Evolutionary conservation across 1,139 yeast species (phyloP), one percentile per base, ranked within the genome.

Genomic region (Candida tropicalis): DNA sequence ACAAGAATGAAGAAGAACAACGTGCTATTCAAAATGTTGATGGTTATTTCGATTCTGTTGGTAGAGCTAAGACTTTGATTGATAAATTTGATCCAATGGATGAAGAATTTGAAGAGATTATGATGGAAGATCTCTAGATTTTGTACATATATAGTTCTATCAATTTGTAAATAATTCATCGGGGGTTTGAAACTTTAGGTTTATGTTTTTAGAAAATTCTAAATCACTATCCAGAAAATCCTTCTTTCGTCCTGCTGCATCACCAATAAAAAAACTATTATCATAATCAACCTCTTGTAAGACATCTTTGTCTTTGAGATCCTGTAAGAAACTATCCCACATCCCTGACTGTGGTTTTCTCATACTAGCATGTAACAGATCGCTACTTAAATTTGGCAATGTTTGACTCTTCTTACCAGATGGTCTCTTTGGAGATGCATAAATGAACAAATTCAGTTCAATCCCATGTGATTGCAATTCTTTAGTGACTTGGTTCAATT

Each of bases 171-270:
- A 65, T 36, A 69, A 72, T 45, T 83, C 82, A 56, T 91, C 97
- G 0, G 98, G 97, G 0, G 81, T 68, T 43, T 65, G 65, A 58
- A 88, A 90, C 29, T 56, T 52, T 2, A 90, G 39, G 0, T 78
- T 77, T 1, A 77, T 57, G 18, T 68, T 73, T 38, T 68, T 54
- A 0, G 98, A 97, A 70, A 91, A 89, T 46, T 49, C 57, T 50
- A 62, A 63, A 60, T 91, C 98, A 42, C 87, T 77, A 54, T 87
- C 91, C 72, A 91, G 86, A 59, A 83, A 84, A 60, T 91, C 98
- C 0, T 57, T 60, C 1, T 60, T 57, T 42, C 98, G 70, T 0
- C 98, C 99, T 6, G 97, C 98, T 0, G 98, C 98, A 67, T 93
- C 99, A 4, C 99, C 99, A n/a, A 91, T 91, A 58, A 66, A 93